Conservation (phyloP, 2,329 filamentous ascomycete genomes). For the Penicillium olsonii region DNA sequence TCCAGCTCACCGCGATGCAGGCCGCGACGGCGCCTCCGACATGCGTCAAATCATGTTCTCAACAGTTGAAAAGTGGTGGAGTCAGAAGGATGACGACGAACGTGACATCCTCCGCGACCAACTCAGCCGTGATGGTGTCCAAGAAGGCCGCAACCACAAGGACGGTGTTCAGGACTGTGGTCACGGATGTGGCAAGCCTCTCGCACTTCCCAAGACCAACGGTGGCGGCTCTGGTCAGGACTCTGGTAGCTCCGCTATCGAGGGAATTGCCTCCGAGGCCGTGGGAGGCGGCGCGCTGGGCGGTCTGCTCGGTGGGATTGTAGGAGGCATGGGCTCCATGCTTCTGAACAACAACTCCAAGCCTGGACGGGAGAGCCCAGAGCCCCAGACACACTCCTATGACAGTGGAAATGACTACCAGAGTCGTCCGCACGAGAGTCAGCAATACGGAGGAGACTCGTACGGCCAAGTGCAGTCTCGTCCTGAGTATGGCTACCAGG, state of each 20-base stretch:
- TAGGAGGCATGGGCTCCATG: conserved; percentile 59
- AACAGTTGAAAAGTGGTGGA: conserved; percentile 84
- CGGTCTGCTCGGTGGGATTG: conserved; percentile 69
- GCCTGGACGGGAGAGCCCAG: conserved; percentile 12
- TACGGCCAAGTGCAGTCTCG: conserved; percentile 8
- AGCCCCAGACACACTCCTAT: conserved; percentile 4
- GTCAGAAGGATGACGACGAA: conserved; percentile 61
- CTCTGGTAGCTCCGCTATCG: conserved; percentile 37
- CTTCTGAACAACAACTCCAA: conserved; percentile 59
- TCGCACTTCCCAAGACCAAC: conserved; percentile 68
- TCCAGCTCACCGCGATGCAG: conserved; percentile 72
- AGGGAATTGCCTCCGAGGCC: conserved; percentile 59
- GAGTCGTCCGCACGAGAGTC: conserved; percentile 10
- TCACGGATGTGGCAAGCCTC: conserved; percentile 78
- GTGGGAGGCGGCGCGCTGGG: conserved; percentile 67
- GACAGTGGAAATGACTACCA: conserved; percentile 9
- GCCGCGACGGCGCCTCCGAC: conserved; percentile 69
- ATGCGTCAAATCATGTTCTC: conserved; percentile 76
- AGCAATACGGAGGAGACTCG: conserved; percentile 16
- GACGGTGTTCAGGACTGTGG: conserved; percentile 80
- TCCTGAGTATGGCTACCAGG: conserved; percentile 18
- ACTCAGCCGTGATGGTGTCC: conserved; percentile 76
- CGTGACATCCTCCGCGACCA: conserved; percentile 70
- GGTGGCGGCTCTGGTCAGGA: conserved; percentile 25
- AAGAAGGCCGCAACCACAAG: conserved; percentile 80